Percentiles rank a stretch among this genome's conserved stretches.
These are phyloP conservation scores for Fusarium duplospermum DNA, from an alignment of 2,329 filamentous ascomycete species.

Conservation along the genomic window DNA sequence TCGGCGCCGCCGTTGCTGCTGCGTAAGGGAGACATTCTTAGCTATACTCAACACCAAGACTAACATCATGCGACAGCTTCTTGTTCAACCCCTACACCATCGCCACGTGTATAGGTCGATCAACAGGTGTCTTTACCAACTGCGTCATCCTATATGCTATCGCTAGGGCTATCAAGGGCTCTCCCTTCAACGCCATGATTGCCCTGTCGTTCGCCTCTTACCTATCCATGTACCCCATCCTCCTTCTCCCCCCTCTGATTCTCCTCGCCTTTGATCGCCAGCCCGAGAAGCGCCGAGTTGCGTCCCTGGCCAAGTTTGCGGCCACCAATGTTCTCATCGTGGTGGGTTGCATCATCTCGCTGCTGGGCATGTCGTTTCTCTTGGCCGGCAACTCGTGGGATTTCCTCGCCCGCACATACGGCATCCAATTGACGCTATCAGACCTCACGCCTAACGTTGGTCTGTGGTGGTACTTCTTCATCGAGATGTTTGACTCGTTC, in stretches of 20 bases:
- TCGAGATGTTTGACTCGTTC: conserved; percentile 99
- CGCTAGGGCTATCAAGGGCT: conserved; percentile 80
- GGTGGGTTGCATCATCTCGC: conserved; percentile 63
- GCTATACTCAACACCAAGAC: background rate
- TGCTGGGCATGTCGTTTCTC: conserved; percentile 78
- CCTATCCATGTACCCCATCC: conserved; percentile 88
- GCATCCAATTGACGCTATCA: conserved; percentile 88
- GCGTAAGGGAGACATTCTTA: conserved; percentile 64
- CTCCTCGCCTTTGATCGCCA: conserved; percentile 83
- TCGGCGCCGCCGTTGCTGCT: conserved; percentile 79
- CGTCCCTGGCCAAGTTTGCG: conserved; percentile 63
- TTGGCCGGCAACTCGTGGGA: conserved; percentile 85
- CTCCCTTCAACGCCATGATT: conserved; percentile 80
- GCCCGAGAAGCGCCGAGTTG: conserved; percentile 46
- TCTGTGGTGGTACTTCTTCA: conserved; percentile 99
- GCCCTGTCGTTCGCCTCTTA: conserved; percentile 90
- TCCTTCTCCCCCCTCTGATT: conserved; percentile 85
- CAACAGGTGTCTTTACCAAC: conserved; percentile 89
- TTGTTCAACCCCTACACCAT: conserved; percentile 96
- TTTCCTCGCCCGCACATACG: conserved; percentile 90
- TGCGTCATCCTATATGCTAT: conserved; percentile 88
- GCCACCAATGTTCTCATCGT: conserved; percentile 65
- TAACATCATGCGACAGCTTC: conserved; percentile 66
- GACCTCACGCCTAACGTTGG: conserved; percentile 96
- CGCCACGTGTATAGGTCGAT: conserved; percentile 88